A percentile compares a stretch with the other conserved stretches of the same genome.
These are phyloP conservation scores for Salix dunnii DNA, from an alignment of 345 rosid genomes.

Conservation along the genomic window DNA sequence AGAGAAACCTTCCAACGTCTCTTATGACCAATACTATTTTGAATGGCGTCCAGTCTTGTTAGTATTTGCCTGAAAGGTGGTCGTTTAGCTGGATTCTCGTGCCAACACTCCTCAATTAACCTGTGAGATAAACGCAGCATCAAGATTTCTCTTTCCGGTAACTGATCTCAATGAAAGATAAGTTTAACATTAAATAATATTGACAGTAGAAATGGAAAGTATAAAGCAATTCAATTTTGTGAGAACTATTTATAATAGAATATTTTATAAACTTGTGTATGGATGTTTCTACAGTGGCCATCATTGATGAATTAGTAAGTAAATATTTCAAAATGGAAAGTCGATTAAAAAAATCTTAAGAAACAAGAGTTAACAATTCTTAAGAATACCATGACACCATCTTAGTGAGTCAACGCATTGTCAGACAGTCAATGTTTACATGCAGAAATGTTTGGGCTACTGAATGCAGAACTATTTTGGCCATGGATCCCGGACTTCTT, in stretches of 20 bases:
- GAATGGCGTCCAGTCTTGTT: conserved; percentile 53
- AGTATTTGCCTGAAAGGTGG: conserved; percentile 78
- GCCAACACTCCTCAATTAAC: conserved; percentile 90
- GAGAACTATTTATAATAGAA: background rate
- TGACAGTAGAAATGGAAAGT: background rate
- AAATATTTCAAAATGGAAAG: no score
- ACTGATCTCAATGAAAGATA: conserved; percentile 1
- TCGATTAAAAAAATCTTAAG: no score
- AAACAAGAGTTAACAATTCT: no score
- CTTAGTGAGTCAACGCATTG: no score
- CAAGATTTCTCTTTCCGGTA: background rate
- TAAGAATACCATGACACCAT: no score
- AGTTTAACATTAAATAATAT: background rate
- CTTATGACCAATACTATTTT: conserved; percentile 49
- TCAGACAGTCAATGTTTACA: no score
- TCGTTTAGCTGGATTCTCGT: conserved; percentile 68
- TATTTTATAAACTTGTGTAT: no score
- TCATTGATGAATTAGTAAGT: no score
- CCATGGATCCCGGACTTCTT: no score
- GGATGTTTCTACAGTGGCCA: no score
- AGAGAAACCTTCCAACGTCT: conserved; percentile 72
- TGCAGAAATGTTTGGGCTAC: no score
- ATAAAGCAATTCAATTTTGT: background rate
- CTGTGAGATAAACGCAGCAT: conserved; percentile 35
- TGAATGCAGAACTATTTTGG: no score